Evolutionary conservation across 2,329 filamentous ascomycete species (phyloP).

Genomic region (Ophiocordyceps camponoti-rufipedis): DNA sequence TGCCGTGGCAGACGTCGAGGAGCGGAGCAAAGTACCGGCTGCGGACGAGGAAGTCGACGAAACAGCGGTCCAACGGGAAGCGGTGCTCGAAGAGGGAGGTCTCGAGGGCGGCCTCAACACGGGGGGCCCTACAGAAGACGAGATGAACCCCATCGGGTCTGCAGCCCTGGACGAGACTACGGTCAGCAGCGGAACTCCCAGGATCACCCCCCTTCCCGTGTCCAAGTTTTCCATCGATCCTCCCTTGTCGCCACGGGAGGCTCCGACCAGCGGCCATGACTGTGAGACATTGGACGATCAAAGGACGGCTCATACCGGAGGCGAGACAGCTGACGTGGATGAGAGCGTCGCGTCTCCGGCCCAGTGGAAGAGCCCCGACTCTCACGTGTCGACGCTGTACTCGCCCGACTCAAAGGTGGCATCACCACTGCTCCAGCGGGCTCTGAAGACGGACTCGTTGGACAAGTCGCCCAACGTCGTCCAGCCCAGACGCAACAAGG

Average conservation of each 20-base stretch:
- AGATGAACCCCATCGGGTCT: neutral
- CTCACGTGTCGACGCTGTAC: neutral
- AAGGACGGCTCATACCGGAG: slow-evolving; percentile 2
- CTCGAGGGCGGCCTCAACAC: no score
- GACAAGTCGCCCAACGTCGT: slow-evolving; percentile 5
- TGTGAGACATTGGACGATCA: slow-evolving; percentile 6
- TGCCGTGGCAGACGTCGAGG: neutral
- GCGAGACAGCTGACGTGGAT: slow-evolving; percentile 3
- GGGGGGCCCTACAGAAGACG: neutral
- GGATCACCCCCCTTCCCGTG: slow-evolving; percentile 1
- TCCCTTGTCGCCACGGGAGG: slow-evolving; percentile 2
- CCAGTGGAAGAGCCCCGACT: neutral
- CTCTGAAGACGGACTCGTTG: neutral
- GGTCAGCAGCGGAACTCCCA: neutral
- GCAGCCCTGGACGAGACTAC: neutral
- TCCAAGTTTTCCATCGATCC: slow-evolving; percentile 6
- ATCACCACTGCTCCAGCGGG: neutral
- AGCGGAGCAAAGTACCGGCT: neutral
- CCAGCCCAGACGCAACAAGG: slow-evolving; percentile 16
- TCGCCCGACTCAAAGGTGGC: neutral
- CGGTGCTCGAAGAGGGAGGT: neutral
- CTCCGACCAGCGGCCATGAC: slow-evolving; percentile 3
- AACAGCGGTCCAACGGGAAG: neutral
- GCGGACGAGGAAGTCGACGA: neutral
- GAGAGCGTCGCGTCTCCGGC: slow-evolving; percentile 3